Evolutionary conservation across 805 yeast species (phyloP).

Genomic region (Kuraishia piskuri): DNA sequence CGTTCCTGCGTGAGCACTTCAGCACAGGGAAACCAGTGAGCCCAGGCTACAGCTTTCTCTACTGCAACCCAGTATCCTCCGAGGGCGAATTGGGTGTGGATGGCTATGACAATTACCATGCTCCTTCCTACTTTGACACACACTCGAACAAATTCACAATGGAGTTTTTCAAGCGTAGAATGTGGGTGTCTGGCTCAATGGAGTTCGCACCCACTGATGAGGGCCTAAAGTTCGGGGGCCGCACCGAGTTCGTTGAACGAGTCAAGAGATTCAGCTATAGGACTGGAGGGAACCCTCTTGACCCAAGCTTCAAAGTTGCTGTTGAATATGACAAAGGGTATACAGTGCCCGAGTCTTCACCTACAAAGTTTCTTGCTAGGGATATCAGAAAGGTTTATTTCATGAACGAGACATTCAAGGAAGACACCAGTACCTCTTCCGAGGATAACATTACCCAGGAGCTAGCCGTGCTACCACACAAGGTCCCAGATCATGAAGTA

Average conservation of each 20-base stretch:
- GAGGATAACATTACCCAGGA: neutral
- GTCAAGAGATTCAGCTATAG: conserved; percentile 30
- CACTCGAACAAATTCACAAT: neutral
- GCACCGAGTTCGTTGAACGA: conserved; percentile 39
- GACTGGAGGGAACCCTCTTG: conserved; percentile 10
- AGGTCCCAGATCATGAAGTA: conserved; percentile 16
- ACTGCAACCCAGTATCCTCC: conserved; percentile 48
- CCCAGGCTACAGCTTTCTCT: conserved; percentile 58
- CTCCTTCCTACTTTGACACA: conserved; percentile 31
- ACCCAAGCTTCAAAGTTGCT: conserved; percentile 24
- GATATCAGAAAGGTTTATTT: conserved; percentile 61
- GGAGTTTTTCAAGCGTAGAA: conserved; percentile 42
- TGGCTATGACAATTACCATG: conserved; percentile 76
- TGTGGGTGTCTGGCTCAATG: conserved; percentile 77
- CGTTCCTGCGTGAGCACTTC: conserved; percentile 9
- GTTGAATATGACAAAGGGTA: conserved; percentile 51
- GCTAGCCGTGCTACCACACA: neutral
- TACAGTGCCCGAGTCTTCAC: conserved; percentile 12
- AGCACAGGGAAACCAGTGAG: conserved; percentile 19
- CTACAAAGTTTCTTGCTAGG: conserved; percentile 18
- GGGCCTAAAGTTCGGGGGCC: conserved; percentile 20
- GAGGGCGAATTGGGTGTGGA: conserved; percentile 48
- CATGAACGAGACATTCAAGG: conserved; percentile 30
- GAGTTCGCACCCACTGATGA: conserved; percentile 22
- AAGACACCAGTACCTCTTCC: neutral